Evolutionary conservation across 1,284 basidiomycete genomes (phyloP), one percentile per base, ranked within the genome.

Genomic region (Cutaneotrichosporon dermatis): DNA sequence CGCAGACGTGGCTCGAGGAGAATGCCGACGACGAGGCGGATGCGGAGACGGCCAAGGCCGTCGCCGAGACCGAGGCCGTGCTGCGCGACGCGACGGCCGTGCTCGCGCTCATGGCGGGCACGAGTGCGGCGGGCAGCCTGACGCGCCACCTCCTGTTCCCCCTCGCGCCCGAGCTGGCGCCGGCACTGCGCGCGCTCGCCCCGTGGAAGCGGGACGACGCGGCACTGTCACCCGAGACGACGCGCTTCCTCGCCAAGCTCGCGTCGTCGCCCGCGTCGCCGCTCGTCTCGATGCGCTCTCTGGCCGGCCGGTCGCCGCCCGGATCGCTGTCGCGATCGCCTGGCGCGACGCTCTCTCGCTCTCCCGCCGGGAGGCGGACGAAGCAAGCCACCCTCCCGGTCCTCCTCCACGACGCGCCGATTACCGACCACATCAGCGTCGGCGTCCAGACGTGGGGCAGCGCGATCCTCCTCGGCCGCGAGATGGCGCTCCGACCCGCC

Each of bases 371-470:
- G 11, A 78, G 46, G 8, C 56, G 63, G 3, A 51, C 54, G 4
- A 25, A 25, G 25, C 25, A 25, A 25, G 57, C 70, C 4, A 69
- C 67, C 12, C 62, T 76, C 10, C 75, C 75, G 8, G 62, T 92
- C 12, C 77, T 82, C 42, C 71, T 94, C 41, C 85, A 82, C 57
- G 91, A 94, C 70, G 83, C 86, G 3, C 85, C 89, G 0, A 80
- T 92, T 50, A 83, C 86, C 40, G 88, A 92, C 69, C 88, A 87
- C 66, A 79, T 83, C 4, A 86, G 84, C 55, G 87, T 93, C 15
- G 92, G 92, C 6, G 87, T 90, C 15, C 91, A 94, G 76, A 95
- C 92, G 0, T 95, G 92, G 92, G 92, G 91, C 1, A 84, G 86
- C 4, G 88, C 90, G 1, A 91, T 88, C 65, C 84, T 94, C 4